Percentiles rank a stretch among this genome's conserved stretches.
Evolutionary conservation across 225 moss, liverwort and hornwort genomes (phyloP).

Genomic region (Bryum argenteum): DNA sequence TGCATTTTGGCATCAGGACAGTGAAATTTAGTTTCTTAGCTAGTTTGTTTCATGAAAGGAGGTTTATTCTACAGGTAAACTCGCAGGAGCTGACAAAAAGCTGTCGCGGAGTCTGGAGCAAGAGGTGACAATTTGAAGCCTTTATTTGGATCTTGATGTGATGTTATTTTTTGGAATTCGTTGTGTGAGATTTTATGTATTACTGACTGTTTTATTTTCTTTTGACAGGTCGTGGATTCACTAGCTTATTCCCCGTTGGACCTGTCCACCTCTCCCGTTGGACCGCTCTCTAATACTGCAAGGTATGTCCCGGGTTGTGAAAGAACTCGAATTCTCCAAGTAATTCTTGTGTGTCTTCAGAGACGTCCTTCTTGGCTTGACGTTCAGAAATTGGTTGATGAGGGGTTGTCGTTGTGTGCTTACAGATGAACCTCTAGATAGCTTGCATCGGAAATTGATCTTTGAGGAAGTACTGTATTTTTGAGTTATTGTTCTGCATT

Average conservation of each 20-base stretch:
- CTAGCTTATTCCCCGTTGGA: slow-evolving; percentile 68
- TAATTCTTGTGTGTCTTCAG: background rate
- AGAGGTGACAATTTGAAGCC: slow-evolving; percentile 52
- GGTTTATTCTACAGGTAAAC: slow-evolving; percentile 64
- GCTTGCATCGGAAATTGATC: background rate
- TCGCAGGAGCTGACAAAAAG: slow-evolving; percentile 96
- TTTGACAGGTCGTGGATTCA: slow-evolving; percentile 83
- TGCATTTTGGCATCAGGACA: background rate
- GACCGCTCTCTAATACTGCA: slow-evolving; percentile 89
- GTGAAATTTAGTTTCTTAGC: background rate
- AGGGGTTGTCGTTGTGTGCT: background rate
- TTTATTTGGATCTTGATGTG: background rate
- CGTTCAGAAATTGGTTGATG: background rate
- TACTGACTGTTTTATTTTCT: slow-evolving; percentile 6
- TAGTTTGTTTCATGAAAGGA: background rate
- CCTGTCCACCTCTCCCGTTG: slow-evolving; percentile 87
- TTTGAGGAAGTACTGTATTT: background rate
- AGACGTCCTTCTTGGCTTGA: slow-evolving; percentile 14
- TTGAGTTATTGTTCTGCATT: background rate
- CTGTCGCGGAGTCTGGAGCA: slow-evolving; percentile 95
- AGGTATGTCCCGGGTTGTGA: slow-evolving; percentile 55
- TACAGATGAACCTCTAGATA: background rate
- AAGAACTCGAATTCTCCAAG: background rate
- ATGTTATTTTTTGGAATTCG: too few relatives aligned
- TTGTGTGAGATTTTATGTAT: background rate